phyloP scores from a whole-genome alignment of 306 rosid species.

The Castanopsis chinensis region DNA sequence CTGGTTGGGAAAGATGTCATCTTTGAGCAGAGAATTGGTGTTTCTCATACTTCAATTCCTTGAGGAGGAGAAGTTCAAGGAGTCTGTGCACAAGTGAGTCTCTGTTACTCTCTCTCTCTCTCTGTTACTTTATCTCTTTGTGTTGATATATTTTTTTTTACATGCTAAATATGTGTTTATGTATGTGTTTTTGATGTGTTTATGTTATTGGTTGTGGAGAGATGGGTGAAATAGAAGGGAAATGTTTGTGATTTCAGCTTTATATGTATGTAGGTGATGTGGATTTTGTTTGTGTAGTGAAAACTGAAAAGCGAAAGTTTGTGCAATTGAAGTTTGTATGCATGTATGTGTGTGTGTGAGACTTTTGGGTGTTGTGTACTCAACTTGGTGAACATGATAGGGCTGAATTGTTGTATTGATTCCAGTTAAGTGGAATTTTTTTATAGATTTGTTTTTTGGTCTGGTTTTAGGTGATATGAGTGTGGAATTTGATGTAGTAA shows the following conservation, averaged over 20 bases:
- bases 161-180: neutral
- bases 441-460: neutral
- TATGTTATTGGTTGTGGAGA: neutral
- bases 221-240: neutral
- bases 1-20: conserved; percentile 41
- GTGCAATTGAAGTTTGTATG: neutral
- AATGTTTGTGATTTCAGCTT: neutral
- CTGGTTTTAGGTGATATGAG: neutral
- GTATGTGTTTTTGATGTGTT: neutral
- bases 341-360: neutral
- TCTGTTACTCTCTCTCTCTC: neutral
- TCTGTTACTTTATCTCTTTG: neutral
- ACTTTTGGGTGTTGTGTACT: neutral
- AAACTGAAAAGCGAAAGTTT: neutral
- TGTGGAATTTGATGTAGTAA: neutral
- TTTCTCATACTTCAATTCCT: conserved; percentile 86
- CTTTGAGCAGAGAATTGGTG: conserved; percentile 87
- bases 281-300: neutral
- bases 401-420: neutral
- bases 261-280: too few relatives aligned
- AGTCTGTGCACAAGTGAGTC: conserved; percentile 67
- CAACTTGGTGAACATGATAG: neutral
- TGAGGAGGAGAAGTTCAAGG: conserved; percentile 77
- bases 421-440: neutral
- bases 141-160: too few relatives aligned